phyloP scores from a whole-genome alignment of 1,284 basidiomycete species.

The Microbotryum saponariae region DNA sequence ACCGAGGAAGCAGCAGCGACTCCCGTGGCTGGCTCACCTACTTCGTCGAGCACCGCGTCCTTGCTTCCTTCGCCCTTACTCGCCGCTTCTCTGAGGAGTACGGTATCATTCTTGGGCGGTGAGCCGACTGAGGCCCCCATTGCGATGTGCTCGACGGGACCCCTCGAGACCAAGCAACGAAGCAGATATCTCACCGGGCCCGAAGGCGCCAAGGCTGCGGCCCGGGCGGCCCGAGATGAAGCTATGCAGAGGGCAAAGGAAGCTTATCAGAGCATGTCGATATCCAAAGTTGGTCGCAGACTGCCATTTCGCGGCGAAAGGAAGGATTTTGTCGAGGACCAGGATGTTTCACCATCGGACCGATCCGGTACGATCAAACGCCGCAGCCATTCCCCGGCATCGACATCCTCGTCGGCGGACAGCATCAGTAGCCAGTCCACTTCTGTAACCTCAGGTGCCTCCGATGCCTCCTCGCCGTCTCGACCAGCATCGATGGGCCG shows the following conservation, averaged over 20 bases:
- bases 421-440: too few species aligned
- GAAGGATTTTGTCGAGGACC: too few species aligned
- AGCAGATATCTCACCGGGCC: slow-evolving; percentile 16
- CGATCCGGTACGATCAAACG: too few species aligned
- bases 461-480: too few species aligned
- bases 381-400: too few species aligned
- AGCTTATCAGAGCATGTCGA: slow-evolving; percentile 5
- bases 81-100: background rate
- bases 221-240: slow-evolving; percentile 26
- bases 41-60: background rate
- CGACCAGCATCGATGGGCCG: too few species aligned
- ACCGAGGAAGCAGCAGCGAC: too few species aligned
- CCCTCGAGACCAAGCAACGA: background rate
- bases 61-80: background rate
- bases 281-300: slow-evolving; percentile 11
- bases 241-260: slow-evolving; percentile 18
- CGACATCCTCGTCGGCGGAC: too few species aligned
- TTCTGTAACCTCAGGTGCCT: too few species aligned
- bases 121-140: slow-evolving; percentile 50
- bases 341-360: too few species aligned
- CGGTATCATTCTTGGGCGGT: background rate
- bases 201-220: slow-evolving; percentile 27
- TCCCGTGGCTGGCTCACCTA: too few species aligned
- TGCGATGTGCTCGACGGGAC: background rate
- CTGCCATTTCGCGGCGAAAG: slow-evolving; percentile 4